Evolutionary conservation across 225 moss, liverwort and hornwort genomes (phyloP).

Genomic region (Pseudoscleropodium purum): DNA sequence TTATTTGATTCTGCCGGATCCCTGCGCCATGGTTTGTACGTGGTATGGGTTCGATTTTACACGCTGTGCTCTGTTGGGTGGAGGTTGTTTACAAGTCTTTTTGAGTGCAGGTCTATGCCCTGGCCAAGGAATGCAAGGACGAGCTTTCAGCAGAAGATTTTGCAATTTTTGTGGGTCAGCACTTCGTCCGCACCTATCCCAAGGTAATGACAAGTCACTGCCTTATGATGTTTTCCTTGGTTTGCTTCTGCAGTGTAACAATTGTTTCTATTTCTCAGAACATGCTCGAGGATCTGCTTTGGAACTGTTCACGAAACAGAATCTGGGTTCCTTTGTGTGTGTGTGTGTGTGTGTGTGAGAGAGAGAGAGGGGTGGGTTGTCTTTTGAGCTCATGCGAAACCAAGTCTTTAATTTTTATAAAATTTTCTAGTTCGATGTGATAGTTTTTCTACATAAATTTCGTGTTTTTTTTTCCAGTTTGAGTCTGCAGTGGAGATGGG

Average conservation of each 20-base stretch:
- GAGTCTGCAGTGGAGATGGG: not conserved
- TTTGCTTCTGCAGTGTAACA: not conserved
- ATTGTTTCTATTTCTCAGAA: not conserved
- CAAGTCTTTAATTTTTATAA: not conserved
- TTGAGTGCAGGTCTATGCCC: conserved; percentile 53
- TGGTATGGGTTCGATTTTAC: not conserved
- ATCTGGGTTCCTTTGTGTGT: not conserved
- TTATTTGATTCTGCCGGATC: not conserved
- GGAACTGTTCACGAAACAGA: not conserved
- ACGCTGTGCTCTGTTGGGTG: not conserved
- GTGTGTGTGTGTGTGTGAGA: too few species aligned
- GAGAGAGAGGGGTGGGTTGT: fast-evolving
- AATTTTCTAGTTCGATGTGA: not conserved
- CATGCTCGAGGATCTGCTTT: not conserved
- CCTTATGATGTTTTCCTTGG: not conserved
- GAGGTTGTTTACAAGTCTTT: not conserved
- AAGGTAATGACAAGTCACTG: conserved; percentile 30
- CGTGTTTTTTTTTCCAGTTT: not conserved
- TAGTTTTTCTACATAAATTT: not conserved
- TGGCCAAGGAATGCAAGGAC: conserved; percentile 73
- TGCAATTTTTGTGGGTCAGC: conserved; percentile 47
- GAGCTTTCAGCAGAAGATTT: conserved; percentile 73
- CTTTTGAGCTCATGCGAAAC: not conserved
- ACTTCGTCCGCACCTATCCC: conserved; percentile 72
- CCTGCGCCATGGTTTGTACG: not conserved